A percentile compares a stretch with the other conserved stretches of the same genome.
Conservation (phyloP, 2,329 filamentous ascomycete genomes). For the Fusarium irregulare region DNA sequence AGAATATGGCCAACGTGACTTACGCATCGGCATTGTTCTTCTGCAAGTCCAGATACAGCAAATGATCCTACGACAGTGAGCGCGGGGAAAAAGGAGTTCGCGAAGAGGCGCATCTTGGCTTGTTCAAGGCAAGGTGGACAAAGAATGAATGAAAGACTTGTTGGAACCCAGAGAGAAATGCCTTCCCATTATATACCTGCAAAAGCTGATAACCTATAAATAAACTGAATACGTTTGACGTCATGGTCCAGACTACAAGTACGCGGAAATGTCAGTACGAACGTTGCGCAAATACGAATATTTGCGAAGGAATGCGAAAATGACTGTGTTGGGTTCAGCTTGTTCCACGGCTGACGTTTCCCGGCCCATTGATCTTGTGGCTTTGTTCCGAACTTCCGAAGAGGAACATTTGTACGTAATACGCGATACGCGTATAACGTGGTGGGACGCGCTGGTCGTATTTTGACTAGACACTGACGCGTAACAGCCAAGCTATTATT, state of each 20-base stretch:
- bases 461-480: not conserved
- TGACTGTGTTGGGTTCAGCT: not conserved
- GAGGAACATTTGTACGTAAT: not conserved
- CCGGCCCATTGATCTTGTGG: not conserved
- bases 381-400: not conserved
- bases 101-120: not conserved
- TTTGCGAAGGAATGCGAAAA: not conserved
- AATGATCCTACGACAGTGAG: not conserved
- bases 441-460: not conserved
- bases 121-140: not conserved
- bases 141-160: not conserved
- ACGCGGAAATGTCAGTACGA: not conserved
- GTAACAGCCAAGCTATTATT: not conserved
- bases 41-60: not conserved
- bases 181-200: not conserved
- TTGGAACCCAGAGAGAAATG: not conserved
- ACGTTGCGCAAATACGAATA: not conserved
- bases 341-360: not conserved
- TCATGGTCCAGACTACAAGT: not conserved
- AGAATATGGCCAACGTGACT: rapidly evolving
- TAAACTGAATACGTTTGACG: not conserved
- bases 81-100: not conserved
- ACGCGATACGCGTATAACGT: not conserved
- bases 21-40: not conserved
- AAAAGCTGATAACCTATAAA: not conserved